Percentiles rank a stretch among this genome's conserved stretches.
Conservation (phyloP, 805 yeast species). For the Saturnispora kantuleensis region DNA sequence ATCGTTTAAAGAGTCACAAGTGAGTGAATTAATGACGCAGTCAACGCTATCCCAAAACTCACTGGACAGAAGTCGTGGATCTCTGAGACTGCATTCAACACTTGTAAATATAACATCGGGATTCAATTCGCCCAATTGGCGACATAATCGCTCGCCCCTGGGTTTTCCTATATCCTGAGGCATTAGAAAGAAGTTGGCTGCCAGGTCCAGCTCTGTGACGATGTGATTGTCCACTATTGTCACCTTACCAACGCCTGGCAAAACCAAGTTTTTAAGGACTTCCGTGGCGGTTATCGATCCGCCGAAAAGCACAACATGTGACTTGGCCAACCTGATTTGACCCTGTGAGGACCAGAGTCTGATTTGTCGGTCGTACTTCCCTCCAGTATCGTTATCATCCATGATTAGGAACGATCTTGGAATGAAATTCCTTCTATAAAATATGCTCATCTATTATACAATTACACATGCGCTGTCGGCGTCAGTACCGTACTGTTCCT, state of each 20-base stretch:
- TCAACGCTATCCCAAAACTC: constrained; percentile 40
- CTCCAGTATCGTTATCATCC: constrained; percentile 30
- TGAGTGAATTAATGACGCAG: constrained; percentile 34
- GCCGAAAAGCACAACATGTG: constrained; percentile 54
- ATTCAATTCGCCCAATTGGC: constrained; percentile 47
- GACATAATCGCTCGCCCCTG: constrained; percentile 31
- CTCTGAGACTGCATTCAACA: constrained; percentile 24
- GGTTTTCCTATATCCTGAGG: constrained; percentile 33
- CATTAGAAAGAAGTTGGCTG: constrained; percentile 54
- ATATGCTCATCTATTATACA: constrained; percentile 9
- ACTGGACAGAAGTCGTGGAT: constrained; percentile 6
- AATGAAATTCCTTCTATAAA: neutral
- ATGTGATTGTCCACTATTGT: constrained; percentile 42
- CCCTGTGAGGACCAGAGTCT: constrained; percentile 81
- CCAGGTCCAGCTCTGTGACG: constrained; percentile 36
- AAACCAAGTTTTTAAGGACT: constrained; percentile 61
- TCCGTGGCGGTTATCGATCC: constrained; percentile 56
- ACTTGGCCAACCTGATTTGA: constrained; percentile 46
- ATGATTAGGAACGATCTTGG: constrained; percentile 8
- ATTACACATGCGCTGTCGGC: constrained; percentile 20
- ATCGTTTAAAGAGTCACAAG: constrained; percentile 6
- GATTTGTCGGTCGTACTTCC: constrained; percentile 76
- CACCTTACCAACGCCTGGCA: constrained; percentile 59
- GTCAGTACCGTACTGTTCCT: constrained; percentile 32
- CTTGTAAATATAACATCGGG: constrained; percentile 33